phyloP scores from a whole-genome alignment of 495 filamentous ascomycete genomes.

The Immersiella caudata region DNA sequence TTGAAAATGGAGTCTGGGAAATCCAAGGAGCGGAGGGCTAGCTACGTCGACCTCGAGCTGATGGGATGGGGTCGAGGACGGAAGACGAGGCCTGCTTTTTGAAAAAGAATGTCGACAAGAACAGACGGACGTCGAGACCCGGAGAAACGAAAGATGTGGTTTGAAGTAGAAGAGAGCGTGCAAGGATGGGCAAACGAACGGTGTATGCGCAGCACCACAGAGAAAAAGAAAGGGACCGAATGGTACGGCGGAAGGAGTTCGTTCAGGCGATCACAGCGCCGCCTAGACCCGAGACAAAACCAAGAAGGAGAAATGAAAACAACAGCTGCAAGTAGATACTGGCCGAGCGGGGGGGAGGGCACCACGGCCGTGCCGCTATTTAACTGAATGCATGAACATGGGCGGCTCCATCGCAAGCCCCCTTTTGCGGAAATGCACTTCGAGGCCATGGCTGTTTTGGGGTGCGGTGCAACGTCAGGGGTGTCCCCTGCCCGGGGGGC shows the following conservation, averaged over 20 bases:
- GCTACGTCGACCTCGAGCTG: background rate
- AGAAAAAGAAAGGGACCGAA: constrained; percentile 23
- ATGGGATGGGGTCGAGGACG: too few species aligned
- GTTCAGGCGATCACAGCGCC: constrained; percentile 10
- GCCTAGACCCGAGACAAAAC: constrained; percentile 17
- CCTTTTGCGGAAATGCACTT: constrained; percentile 27
- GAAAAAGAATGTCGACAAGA: background rate
- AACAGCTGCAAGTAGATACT: constrained; percentile 14
- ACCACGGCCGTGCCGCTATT: constrained; percentile 30
- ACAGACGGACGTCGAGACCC: constrained; percentile 4
- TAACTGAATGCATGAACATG: constrained; percentile 31
- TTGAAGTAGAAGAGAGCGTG: constrained; percentile 20
- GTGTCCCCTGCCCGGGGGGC: background rate
- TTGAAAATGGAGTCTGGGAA: too few species aligned
- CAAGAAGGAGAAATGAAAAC: constrained; percentile 11
- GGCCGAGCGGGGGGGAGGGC: constrained; percentile 18
- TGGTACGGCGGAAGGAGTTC: constrained; percentile 15
- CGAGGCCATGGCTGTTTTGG: constrained; percentile 27
- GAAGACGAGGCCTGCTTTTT: too few species aligned
- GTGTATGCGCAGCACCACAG: constrained; percentile 34
- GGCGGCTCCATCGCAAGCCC: constrained; percentile 24
- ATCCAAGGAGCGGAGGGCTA: background rate
- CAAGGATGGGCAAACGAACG: constrained; percentile 21
- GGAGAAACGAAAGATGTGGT: constrained; percentile 15
- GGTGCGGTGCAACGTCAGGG: constrained; percentile 27